Conservation (phyloP, 306 rosid species). For the Quercus wislizeni region DNA sequence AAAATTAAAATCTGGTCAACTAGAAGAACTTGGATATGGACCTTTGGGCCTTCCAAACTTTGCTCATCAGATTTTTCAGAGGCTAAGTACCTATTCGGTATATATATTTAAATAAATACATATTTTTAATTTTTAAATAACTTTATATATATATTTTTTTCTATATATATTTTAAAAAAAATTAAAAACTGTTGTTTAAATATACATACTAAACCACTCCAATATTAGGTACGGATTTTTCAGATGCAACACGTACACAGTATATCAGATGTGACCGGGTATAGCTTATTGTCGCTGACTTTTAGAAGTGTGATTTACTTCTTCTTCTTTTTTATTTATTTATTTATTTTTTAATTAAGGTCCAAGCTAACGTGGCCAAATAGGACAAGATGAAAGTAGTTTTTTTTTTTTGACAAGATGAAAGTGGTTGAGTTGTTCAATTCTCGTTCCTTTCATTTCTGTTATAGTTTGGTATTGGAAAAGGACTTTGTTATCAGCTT, state of each 20-base stretch:
- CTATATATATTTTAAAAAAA: rapidly evolving
- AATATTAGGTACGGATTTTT: no score
- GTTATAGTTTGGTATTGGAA: background rate
- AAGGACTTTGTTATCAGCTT: background rate
- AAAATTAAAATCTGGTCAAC: no score
- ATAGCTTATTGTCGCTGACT: no score
- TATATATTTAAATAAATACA: rapidly evolving
- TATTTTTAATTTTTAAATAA: no score
- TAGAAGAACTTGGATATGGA: no score
- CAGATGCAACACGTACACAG: no score
- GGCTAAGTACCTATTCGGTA: rapidly evolving
- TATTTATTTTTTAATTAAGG: no score
- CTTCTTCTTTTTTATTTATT: no score
- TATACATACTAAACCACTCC: rapidly evolving
- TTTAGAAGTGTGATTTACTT: background rate
- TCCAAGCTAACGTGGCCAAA: background rate
- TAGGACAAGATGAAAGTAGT: background rate
- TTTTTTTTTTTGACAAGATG: background rate
- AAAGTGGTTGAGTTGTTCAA: background rate
- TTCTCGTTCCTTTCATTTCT: constrained; percentile 1
- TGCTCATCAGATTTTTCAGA: no score
- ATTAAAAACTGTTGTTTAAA: no score
- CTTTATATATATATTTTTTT: rapidly evolving
- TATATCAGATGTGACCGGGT: no score
- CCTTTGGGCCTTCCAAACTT: no score